phyloP scores from a whole-genome alignment of 495 filamentous ascomycete species.

The Pseudevernia furfuracea region DNA sequence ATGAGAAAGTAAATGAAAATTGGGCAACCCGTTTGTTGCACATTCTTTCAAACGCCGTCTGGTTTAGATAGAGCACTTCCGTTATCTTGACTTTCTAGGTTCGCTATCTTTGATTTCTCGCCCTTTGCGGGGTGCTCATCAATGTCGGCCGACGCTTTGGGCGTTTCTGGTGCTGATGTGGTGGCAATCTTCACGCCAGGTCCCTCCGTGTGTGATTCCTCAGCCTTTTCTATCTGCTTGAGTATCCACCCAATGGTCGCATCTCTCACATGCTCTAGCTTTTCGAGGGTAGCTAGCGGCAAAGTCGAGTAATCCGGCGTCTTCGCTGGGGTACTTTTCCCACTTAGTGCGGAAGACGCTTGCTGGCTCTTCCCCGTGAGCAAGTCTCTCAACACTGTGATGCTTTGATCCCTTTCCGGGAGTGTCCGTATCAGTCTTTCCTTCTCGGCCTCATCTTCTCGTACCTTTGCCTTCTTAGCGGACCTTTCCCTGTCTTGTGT shows the following conservation, averaged over 20 bases:
- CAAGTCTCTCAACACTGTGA: conserved; percentile 32
- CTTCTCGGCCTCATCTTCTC: conserved; percentile 23
- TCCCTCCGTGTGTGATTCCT: conserved; percentile 20
- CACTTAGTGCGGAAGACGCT: background rate
- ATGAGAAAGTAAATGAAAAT: no score
- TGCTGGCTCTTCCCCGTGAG: conserved; percentile 30
- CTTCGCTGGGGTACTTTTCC: conserved; percentile 22
- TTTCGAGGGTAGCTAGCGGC: conserved; percentile 29
- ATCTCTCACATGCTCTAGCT: conserved; percentile 38
- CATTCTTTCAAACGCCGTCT: background rate
- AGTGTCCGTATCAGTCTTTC: conserved; percentile 28
- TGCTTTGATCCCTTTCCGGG: conserved; percentile 34
- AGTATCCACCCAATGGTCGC: conserved; percentile 38
- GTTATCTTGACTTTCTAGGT: background rate
- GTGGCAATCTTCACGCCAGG: no score
- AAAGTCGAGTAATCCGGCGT: conserved; percentile 31
- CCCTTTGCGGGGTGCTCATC: background rate
- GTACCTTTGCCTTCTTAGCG: conserved; percentile 9
- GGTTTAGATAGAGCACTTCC: background rate
- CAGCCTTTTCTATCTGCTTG: conserved; percentile 37
- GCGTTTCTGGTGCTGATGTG: background rate
- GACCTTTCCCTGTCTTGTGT: background rate
- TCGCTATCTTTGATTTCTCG: background rate
- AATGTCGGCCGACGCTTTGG: background rate
- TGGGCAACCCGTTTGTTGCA: background rate